Conservation (phyloP, 192 early-diverging fungal species). For the Oehlia diaphana region DNA sequence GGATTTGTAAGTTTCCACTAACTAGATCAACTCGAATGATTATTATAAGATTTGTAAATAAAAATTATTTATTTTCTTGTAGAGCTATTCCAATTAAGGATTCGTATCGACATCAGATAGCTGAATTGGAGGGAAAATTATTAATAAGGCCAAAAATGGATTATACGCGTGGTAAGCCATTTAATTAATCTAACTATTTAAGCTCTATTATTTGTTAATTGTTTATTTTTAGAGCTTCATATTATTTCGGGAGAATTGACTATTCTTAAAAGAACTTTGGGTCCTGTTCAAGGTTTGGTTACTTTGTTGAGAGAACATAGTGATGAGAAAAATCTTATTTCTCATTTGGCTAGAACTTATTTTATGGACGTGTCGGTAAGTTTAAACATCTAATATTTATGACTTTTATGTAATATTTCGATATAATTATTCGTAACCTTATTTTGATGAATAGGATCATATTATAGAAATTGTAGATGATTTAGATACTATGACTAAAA, state of each 20-base stretch:
- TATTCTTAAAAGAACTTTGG: slow-evolving; percentile 44
- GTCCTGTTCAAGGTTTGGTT: slow-evolving; percentile 47
- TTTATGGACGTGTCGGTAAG: slow-evolving; percentile 45
- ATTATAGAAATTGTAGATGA: slow-evolving; percentile 52
- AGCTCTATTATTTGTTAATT: not conserved
- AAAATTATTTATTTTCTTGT: not conserved
- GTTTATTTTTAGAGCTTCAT: slow-evolving; percentile 37
- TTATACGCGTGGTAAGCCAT: slow-evolving; percentile 32
- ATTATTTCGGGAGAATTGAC: slow-evolving; percentile 46
- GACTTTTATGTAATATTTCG: not conserved
- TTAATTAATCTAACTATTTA: not conserved
- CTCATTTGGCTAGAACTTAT: slow-evolving; percentile 41
- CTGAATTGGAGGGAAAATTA: slow-evolving; percentile 42
- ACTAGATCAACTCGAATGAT: not conserved
- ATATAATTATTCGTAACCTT: not conserved
- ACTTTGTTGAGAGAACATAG: slow-evolving; percentile 32
- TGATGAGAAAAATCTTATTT: slow-evolving; percentile 38
- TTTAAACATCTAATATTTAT: not conserved
- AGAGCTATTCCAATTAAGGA: slow-evolving; percentile 47
- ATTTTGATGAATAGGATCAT: slow-evolving; percentile 37
- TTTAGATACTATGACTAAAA: slow-evolving; percentile 43
- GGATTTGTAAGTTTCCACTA: slow-evolving; percentile 21
- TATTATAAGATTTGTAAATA: not conserved
- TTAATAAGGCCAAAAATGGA: slow-evolving; percentile 41
- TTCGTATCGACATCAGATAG: slow-evolving; percentile 42